phyloP scores from a whole-genome alignment of 2,329 filamentous ascomycete species.

The Botrytis pseudocinerea region DNA sequence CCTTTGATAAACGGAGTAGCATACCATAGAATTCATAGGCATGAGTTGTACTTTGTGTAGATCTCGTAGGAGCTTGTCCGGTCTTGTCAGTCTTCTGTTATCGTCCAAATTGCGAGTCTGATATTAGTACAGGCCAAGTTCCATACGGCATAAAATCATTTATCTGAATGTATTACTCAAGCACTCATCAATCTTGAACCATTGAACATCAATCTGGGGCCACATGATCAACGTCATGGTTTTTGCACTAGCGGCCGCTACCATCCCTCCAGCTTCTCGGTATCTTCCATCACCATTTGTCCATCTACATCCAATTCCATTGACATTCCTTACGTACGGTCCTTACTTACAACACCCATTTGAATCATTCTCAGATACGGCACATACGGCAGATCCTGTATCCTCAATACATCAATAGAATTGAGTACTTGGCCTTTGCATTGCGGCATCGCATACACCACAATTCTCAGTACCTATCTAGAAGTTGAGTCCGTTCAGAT shows the following conservation, averaged over 20 bases:
- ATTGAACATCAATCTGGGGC: background rate
- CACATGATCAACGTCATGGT: background rate
- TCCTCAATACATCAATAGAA: background rate
- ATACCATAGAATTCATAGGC: too few relatives aligned
- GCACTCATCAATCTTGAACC: background rate
- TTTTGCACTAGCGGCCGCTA: constrained; percentile 15
- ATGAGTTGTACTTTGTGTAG: too few relatives aligned
- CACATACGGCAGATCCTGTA: background rate
- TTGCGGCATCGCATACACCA: background rate
- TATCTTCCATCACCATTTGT: background rate
- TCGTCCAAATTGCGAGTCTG: background rate
- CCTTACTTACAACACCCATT: background rate
- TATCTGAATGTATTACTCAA: background rate
- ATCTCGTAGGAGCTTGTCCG: background rate
- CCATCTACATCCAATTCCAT: background rate
- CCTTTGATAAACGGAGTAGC: too few relatives aligned
- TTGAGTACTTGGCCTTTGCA: background rate
- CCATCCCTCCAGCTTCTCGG: constrained; percentile 2
- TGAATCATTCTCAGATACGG: background rate
- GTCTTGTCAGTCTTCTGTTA: background rate
- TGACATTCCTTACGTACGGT: background rate
- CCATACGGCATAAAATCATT: background rate
- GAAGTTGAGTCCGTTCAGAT: too few relatives aligned
- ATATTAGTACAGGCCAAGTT: background rate
- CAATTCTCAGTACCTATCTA: background rate